phyloP scores from a whole-genome alignment of 495 filamentous ascomycete species.

The Trichoderma orchidacearum region DNA sequence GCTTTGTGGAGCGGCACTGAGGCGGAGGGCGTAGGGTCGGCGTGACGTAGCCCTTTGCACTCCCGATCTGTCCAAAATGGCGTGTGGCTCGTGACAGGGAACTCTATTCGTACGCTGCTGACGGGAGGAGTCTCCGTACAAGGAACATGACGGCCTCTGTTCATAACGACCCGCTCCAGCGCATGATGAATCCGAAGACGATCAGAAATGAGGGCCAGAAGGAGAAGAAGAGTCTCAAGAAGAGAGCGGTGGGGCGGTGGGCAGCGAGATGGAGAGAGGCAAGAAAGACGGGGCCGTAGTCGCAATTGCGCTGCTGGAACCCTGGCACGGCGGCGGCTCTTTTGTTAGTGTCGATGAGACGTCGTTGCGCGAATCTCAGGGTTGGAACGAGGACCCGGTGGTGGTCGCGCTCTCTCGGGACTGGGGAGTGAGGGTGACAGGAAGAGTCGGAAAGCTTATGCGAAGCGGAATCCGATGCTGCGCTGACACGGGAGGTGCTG shows the following conservation, averaged over 20 bases:
- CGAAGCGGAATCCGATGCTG: background rate
- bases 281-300: background rate
- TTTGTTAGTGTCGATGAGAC: background rate
- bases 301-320: background rate
- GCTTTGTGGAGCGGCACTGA: background rate
- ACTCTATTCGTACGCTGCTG: slow-evolving; percentile 1
- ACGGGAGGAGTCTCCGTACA: slow-evolving; percentile 1
- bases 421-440: background rate
- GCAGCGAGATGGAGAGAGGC: background rate
- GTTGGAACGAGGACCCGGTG: background rate
- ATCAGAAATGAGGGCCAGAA: background rate
- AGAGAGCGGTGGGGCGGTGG: background rate
- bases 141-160: background rate
- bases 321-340: background rate
- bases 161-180: slow-evolving; percentile 2
- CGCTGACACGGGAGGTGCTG: background rate
- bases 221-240: background rate
- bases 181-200: slow-evolving; percentile 1
- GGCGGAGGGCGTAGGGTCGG: background rate
- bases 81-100: background rate
- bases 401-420: background rate
- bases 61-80: background rate
- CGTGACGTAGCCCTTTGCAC: background rate
- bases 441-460: background rate
- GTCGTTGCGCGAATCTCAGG: background rate